Evolutionary conservation across 441 rosid species (phyloP), one percentile per base, ranked within the genome.

Genomic region (Rhodomyrtus psidioides): DNA sequence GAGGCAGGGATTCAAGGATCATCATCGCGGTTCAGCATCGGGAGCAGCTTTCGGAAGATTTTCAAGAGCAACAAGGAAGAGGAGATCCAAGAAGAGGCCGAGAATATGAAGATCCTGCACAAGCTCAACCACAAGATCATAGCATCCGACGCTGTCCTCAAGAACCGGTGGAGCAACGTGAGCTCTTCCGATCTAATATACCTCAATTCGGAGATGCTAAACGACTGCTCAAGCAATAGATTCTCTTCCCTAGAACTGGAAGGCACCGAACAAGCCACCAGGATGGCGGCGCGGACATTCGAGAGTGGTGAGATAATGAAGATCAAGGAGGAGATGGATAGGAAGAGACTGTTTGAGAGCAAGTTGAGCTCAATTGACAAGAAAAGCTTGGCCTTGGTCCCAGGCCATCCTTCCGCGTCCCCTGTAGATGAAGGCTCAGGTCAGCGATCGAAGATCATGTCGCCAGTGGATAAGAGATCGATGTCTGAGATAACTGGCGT

Each of bases 101-200:
- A 26, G 55, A 74, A 58, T 16, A 8, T n/a, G 23, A 15, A 49
- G 46, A 15, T 86, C 39, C 84, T 94, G 86, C 95, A 94, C 84
- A 95, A 93, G 88, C 88, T 91, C 84, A 94, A 95, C 42, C 98
- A 96, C 88, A 93, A 89, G 90, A 93, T 97, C 82, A 55, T 94
- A 55, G 89, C 94, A 42, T 93, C 98, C 1, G 98, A 94, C 86
- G 92, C 91, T 30, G 91, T 92, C 51, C 90, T 95, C 82, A 92
- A 94, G 91, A 94, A 91, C 60, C 87, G 99, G 34, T 97, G 99
- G 99, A 97, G 99, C 90, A 94, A 88, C 82, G 96, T 94, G 83
- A 96, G 95, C 86, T 93, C 98, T 3, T 97, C 99, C 3, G 99
- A 96, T 87, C 82, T 96, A 65, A 91, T 94, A 94, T 92, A 91